A percentile compares a stretch with the other conserved stretches of the same genome.
phyloP scores from a whole-genome alignment of 768 basidiomycete genomes.

The Tylopilus vinaceipallidus region DNA sequence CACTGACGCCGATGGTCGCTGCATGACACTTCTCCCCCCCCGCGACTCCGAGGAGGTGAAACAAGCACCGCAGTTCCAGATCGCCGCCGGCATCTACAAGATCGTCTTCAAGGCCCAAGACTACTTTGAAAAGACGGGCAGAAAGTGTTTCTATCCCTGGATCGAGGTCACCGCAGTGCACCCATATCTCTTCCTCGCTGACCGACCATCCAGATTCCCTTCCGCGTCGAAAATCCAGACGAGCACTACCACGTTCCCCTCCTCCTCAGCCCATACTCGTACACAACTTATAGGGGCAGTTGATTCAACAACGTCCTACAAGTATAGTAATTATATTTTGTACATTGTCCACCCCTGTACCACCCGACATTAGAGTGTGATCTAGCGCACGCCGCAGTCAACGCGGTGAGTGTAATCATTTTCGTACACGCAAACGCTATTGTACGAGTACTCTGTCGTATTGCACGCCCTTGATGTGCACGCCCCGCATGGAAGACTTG shows the following conservation, averaged over 20 bases:
- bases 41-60: conserved; percentile 43
- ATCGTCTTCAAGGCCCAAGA: conserved; percentile 80
- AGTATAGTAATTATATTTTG: conserved; percentile 5
- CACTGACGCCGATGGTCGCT: conserved; percentile 84
- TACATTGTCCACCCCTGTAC: conserved; percentile 6
- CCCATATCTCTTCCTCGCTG: conserved; percentile 1
- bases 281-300: conserved; percentile 92
- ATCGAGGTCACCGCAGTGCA: conserved; percentile 62
- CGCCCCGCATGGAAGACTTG: conserved; percentile 82
- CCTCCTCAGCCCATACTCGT: conserved; percentile 89
- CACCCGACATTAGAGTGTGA: conserved; percentile 4
- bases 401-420: conserved; percentile 8
- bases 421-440: conserved; percentile 26
- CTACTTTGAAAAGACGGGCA: conserved; percentile 67
- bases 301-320: conserved; percentile 31
- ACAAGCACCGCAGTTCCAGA: conserved; percentile 39
- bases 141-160: conserved; percentile 84
- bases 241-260: conserved; percentile 92
- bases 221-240: conserved; percentile 63
- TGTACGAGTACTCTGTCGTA: conserved; percentile 73
- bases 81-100: conserved; percentile 65
- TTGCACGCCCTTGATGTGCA: conserved; percentile 68
- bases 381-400: not conserved
- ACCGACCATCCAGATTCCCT: conserved; percentile 61
- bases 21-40: conserved; percentile 67